phyloP scores from a whole-genome alignment of 345 rosid species.

The rapeseed (Brassica napus) region Da-Ae NC_063450.1:48756001-48756500 shows the following conservation, averaged over 20 bases:
- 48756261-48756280: neutral
- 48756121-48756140: neutral
- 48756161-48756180: neutral
- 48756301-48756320: neutral
- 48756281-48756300: neutral
- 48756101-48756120: conserved; percentile 34
- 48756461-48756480: neutral
- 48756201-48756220: neutral
- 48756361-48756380: neutral
- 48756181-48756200: neutral
- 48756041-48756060: conserved; percentile 1
- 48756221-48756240: neutral
- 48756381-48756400: neutral
- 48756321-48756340: neutral
- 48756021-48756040: conserved; percentile 39
- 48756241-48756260: neutral
- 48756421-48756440: conserved; percentile 14
- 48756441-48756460: neutral
- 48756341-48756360: neutral
- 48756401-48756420: conserved; percentile 3
- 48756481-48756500: neutral
- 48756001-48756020: conserved; percentile 28
- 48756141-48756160: conserved; percentile 11
- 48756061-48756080: conserved; percentile 30
- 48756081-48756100: conserved; percentile 50